Conservation (phyloP, 306 rosid species). For the Purshia tridentata region DNA sequence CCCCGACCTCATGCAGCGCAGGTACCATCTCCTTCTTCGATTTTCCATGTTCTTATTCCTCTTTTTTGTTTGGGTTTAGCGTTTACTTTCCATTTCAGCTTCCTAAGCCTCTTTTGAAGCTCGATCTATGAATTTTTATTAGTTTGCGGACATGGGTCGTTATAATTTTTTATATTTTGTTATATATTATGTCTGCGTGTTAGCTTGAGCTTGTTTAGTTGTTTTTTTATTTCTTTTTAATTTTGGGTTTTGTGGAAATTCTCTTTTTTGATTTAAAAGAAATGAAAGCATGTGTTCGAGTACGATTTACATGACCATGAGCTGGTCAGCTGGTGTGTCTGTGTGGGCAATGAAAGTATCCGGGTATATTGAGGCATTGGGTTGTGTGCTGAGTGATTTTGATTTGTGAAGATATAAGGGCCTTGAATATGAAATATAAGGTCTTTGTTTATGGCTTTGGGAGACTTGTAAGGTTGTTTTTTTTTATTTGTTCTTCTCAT, state of each 20-base stretch:
- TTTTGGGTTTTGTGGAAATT: neutral
- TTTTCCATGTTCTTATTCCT: neutral
- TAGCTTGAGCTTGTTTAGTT: neutral
- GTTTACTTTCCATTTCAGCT: slow-evolving; percentile 5
- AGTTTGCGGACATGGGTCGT: slow-evolving; percentile 6
- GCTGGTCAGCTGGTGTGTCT: neutral
- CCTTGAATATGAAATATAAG: neutral
- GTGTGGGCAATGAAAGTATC: neutral
- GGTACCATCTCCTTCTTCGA: slow-evolving; percentile 38
- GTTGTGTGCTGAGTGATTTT: neutral
- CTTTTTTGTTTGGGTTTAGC: neutral
- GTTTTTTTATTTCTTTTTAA: neutral
- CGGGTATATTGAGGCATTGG: neutral
- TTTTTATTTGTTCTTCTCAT: neutral
- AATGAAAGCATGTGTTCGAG: too few species aligned
- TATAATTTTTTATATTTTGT: neutral
- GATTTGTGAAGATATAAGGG: neutral
- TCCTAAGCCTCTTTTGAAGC: slow-evolving; percentile 15
- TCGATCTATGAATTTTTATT: slow-evolving; percentile 34
- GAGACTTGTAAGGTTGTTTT: too few species aligned
- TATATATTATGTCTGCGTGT: neutral
- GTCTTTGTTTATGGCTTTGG: neutral
- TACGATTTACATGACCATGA: too few species aligned
- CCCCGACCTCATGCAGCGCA: slow-evolving; percentile 85
- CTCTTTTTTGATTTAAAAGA: neutral